A percentile compares a stretch with the other conserved stretches of the same genome.
phyloP scores from a whole-genome alignment of 345 rosid species.

The Rhodamnia argentea region DNA sequence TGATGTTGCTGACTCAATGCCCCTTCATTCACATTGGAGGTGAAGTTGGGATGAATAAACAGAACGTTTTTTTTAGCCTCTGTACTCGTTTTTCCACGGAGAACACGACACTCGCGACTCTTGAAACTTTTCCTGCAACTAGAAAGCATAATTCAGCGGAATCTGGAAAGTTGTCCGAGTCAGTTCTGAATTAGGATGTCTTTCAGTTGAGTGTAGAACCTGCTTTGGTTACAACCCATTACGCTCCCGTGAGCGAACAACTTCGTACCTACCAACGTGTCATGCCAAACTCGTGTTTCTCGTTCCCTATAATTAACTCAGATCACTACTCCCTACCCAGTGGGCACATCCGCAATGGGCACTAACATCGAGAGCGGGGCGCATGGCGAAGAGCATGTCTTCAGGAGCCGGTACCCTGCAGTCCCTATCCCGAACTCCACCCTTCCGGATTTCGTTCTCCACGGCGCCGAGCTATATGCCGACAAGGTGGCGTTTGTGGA shows the following conservation, averaged over 20 bases:
- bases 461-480: constrained; percentile 53
- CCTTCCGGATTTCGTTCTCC: constrained; percentile 76
- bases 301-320: neutral
- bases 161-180: neutral
- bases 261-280: neutral
- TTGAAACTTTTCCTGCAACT: neutral
- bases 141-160: neutral
- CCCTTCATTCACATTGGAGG: neutral
- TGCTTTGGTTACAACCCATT: neutral
- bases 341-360: constrained; percentile 7
- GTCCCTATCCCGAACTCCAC: constrained; percentile 61
- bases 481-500: constrained; percentile 85
- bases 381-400: constrained; percentile 29
- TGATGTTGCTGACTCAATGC: neutral
- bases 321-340: constrained; percentile 1
- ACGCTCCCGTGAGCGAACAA: constrained; percentile 1
- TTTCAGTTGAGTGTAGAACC: neutral
- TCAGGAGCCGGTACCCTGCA: constrained; percentile 49
- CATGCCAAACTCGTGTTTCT: neutral
- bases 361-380: neutral
- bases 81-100: neutral
- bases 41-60: neutral
- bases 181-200: neutral
- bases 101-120: neutral
- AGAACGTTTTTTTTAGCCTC: neutral